Conservation (phyloP, 2,329 filamentous ascomycete species). For the Monilinia fructigena region DNA sequence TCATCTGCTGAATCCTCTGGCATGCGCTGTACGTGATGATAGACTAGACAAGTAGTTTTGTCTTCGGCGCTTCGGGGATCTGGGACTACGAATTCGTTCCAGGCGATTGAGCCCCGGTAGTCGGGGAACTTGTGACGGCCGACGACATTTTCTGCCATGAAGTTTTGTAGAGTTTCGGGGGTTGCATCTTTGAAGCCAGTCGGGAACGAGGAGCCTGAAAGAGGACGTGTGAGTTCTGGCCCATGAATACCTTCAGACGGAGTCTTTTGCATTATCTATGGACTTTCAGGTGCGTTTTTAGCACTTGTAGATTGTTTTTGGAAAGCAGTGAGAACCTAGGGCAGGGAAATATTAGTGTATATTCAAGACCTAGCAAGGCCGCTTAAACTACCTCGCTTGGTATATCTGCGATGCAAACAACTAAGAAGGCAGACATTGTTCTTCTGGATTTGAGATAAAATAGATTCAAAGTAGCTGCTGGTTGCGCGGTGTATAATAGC, state of each 20-base stretch:
- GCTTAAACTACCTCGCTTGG: background rate
- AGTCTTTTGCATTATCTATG: slow-evolving; percentile 8
- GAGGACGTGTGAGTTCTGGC: background rate
- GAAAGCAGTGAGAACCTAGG: background rate
- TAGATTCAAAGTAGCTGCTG: background rate
- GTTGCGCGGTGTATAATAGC: background rate
- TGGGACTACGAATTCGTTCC: slow-evolving; percentile 3
- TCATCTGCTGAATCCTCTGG: background rate
- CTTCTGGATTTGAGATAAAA: background rate
- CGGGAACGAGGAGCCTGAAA: background rate
- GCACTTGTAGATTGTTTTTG: slow-evolving; percentile 3
- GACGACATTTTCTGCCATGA: background rate
- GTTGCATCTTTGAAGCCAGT: slow-evolving; percentile 4
- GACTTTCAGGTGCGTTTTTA: background rate
- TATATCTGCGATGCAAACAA: slow-evolving; percentile 6
- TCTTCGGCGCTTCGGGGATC: slow-evolving; percentile 7
- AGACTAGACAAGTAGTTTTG: slow-evolving; percentile 10
- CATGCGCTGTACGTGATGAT: background rate
- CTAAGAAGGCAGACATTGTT: slow-evolving; percentile 5
- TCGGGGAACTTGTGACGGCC: background rate
- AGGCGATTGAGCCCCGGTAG: background rate
- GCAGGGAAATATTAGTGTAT: background rate
- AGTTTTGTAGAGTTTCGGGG: background rate
- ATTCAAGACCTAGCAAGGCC: background rate
- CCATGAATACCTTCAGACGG: slow-evolving; percentile 11